A percentile compares a stretch with the other conserved stretches of the same genome.
These are phyloP conservation scores for Chlamydomonas eustigma DNA, from an alignment of 139 green algal genomes.

Conservation along the genomic window DNA sequence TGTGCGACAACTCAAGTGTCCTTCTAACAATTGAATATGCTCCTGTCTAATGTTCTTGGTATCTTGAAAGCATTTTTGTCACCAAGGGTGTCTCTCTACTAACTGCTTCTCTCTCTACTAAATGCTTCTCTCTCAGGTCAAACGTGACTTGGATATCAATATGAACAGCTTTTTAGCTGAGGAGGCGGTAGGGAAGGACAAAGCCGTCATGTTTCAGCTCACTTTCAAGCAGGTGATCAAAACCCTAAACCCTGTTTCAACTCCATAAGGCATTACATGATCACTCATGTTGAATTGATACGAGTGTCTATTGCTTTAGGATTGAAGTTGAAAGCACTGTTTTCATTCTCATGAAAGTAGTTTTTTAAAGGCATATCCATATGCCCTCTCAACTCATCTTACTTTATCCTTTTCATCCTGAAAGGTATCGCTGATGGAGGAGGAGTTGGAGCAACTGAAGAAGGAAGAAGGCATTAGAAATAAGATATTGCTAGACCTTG, in stretches of 20 bases:
- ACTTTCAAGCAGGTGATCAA: constrained; percentile 48
- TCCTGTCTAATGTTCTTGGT: constrained; percentile 1
- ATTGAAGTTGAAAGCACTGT: too few species aligned
- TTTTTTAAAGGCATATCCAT: too few species aligned
- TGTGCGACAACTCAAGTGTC: background rate
- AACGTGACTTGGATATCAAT: constrained; percentile 55
- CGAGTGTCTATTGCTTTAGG: too few species aligned
- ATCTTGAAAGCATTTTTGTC: too few species aligned
- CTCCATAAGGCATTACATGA: too few species aligned
- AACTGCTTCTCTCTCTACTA: background rate
- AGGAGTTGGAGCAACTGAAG: constrained; percentile 42
- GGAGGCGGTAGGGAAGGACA: constrained; percentile 61
- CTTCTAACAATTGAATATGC: background rate
- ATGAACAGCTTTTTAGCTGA: constrained; percentile 63
- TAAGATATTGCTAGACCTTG: constrained; percentile 38
- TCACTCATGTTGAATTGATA: too few species aligned
- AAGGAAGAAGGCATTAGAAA: constrained; percentile 45
- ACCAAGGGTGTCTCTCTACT: too few species aligned
- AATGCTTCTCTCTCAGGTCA: constrained; percentile 22
- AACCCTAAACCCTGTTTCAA: too few species aligned
- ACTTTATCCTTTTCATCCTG: background rate
- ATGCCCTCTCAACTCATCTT: too few species aligned
- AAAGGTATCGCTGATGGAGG: constrained; percentile 47
- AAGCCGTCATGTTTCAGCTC: constrained; percentile 43
- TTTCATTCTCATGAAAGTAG: too few species aligned